Evolutionary conservation across 1,139 yeast genomes (phyloP).

Genomic region (Suhomyces coccinellae): DNA sequence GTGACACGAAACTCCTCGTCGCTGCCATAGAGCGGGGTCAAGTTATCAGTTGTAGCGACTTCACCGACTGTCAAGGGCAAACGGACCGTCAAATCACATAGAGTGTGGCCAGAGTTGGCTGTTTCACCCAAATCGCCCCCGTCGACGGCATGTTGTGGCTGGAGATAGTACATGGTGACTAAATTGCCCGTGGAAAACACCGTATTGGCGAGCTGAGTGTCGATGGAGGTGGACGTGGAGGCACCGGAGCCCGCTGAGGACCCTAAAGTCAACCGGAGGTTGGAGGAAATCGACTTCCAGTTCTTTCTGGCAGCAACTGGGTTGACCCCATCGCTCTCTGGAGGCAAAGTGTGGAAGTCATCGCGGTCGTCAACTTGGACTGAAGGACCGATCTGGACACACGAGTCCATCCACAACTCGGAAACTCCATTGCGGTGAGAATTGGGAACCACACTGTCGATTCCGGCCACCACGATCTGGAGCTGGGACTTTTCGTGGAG

Average conservation of each 20-base stretch:
- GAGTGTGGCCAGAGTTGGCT: conserved; percentile 34
- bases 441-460: conserved; percentile 44
- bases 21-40: conserved; percentile 33
- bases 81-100: conserved; percentile 29
- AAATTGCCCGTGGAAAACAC: conserved; percentile 39
- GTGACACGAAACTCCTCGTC: conserved; percentile 35
- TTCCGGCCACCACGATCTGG: conserved; percentile 51
- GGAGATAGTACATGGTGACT: conserved; percentile 41
- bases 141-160: conserved; percentile 16
- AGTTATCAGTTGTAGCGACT: conserved; percentile 25
- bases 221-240: conserved; percentile 16
- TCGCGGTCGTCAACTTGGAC: conserved; percentile 26
- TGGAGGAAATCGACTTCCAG: conserved; percentile 38
- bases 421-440: conserved; percentile 45
- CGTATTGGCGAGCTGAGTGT: conserved; percentile 40
- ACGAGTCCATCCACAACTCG: conserved; percentile 48
- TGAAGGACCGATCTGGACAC: conserved; percentile 25
- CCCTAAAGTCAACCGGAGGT: conserved; percentile 20
- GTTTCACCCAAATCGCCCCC: conserved; percentile 6
- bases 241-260: background rate
- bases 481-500: conserved; percentile 29
- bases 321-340: conserved; percentile 37
- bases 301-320: conserved; percentile 36
- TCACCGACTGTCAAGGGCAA: conserved; percentile 20
- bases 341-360: conserved; percentile 23